phyloP scores from a whole-genome alignment of 2,329 filamentous ascomycete genomes.

The Akanthomyces uredinophilus region DNA sequence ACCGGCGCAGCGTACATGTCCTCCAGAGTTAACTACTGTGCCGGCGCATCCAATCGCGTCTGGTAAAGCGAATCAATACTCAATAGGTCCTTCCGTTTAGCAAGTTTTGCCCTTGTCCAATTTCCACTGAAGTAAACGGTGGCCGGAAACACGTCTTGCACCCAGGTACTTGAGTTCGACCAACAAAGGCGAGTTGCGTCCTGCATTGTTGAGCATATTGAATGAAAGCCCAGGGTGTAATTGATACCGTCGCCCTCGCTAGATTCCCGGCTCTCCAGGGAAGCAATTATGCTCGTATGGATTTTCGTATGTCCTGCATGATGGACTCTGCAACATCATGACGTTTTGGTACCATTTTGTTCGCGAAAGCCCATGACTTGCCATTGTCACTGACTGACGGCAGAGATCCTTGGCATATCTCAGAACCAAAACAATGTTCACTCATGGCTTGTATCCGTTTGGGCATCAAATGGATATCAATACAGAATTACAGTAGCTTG shows the following conservation, averaged over 20 bases:
- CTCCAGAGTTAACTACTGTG: too few species aligned
- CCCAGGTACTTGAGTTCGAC: constrained; percentile 44
- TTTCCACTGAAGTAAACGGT: constrained; percentile 42
- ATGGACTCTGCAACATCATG: constrained; percentile 19
- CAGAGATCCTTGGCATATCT: constrained; percentile 26
- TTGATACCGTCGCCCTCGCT: constrained; percentile 26
- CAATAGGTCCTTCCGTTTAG: not conserved
- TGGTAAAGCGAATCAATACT: not conserved
- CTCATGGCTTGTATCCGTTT: constrained; percentile 33
- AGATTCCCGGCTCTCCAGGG: constrained; percentile 18
- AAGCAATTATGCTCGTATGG: constrained; percentile 24
- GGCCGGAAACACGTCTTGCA: constrained; percentile 37
- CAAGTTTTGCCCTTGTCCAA: constrained; percentile 33
- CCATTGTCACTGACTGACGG: constrained; percentile 39
- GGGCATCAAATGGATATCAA: constrained; percentile 35
- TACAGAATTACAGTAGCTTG: constrained; percentile 13
- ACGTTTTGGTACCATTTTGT: constrained; percentile 13
- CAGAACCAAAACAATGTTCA: constrained; percentile 40
- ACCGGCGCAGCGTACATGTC: too few species aligned
- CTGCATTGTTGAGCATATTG: constrained; percentile 35
- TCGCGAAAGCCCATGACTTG: constrained; percentile 27
- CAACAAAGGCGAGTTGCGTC: constrained; percentile 24
- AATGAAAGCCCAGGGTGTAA: constrained; percentile 36
- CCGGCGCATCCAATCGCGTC: too few species aligned
- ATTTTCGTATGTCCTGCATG: constrained; percentile 19